phyloP scores from a whole-genome alignment of 2,329 filamentous ascomycete species.

The Hypoxylon sp. region DNA sequence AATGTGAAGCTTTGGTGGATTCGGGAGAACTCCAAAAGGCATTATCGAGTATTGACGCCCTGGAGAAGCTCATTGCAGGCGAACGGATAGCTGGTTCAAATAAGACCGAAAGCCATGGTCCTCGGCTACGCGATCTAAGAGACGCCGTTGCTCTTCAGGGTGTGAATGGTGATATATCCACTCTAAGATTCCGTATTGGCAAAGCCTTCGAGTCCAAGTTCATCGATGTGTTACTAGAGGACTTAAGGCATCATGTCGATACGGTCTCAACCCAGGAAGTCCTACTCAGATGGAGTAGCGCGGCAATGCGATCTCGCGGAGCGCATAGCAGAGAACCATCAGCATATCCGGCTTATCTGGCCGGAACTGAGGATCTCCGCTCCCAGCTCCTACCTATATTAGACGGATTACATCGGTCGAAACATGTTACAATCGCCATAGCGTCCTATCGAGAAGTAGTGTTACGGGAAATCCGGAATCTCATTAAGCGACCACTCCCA shows the following conservation, averaged over 20 bases:
- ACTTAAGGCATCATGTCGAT: conserved; percentile 85
- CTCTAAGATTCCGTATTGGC: conserved; percentile 84
- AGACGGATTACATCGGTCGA: conserved; percentile 83
- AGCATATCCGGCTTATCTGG: conserved; percentile 83
- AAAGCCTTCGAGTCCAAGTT: conserved; percentile 89
- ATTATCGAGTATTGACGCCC: conserved; percentile 79
- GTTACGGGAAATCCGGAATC: conserved; percentile 85
- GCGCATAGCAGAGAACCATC: conserved; percentile 76
- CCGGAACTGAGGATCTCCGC: conserved; percentile 79
- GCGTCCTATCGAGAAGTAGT: conserved; percentile 86
- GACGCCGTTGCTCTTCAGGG: conserved; percentile 84
- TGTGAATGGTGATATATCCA: conserved; percentile 81
- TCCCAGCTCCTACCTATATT: conserved; percentile 79
- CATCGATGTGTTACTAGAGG: conserved; percentile 80
- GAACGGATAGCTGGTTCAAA: conserved; percentile 63
- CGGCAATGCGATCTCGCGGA: conserved; percentile 80
- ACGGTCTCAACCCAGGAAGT: conserved; percentile 80
- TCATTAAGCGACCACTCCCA: conserved; percentile 88
- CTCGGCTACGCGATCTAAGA: conserved; percentile 76
- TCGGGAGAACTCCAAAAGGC: conserved; percentile 86
- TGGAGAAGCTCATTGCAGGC: conserved; percentile 87
- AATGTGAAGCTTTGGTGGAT: conserved; percentile 86
- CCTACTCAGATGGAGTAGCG: conserved; percentile 85
- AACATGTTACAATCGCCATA: conserved; percentile 85
- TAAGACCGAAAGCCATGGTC: conserved; percentile 52